Conservation (phyloP, 768 basidiomycete species). For the Lanmaoa pseudosensibilis region DNA sequence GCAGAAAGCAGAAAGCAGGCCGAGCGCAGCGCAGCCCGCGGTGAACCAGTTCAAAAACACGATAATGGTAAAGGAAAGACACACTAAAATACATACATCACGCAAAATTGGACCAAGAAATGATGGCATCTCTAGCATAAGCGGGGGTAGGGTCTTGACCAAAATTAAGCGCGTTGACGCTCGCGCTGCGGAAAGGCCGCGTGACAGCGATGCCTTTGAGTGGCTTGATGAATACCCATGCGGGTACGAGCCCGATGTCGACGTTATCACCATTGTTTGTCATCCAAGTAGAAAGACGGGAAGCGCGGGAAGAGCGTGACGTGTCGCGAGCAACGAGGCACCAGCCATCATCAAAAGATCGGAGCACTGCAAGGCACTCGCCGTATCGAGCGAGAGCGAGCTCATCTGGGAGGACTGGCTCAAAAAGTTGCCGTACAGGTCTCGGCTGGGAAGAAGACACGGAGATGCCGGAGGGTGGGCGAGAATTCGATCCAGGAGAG, state of each 20-base stretch:
- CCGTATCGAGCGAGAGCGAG: constrained; percentile 50
- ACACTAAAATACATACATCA: not conserved
- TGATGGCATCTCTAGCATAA: constrained; percentile 46
- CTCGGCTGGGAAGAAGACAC: constrained; percentile 41
- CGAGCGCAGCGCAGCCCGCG: not conserved
- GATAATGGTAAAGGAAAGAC: not conserved
- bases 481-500: constrained; percentile 11
- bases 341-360: constrained; percentile 80
- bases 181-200: constrained; percentile 62
- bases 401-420: constrained; percentile 74
- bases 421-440: constrained; percentile 64
- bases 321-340: constrained; percentile 64
- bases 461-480: constrained; percentile 4
- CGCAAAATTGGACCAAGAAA: constrained; percentile 55
- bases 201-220: constrained; percentile 57
- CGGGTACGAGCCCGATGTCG: constrained; percentile 72
- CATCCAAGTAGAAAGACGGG: constrained; percentile 20
- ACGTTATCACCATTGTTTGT: constrained; percentile 38
- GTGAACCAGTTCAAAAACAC: not conserved
- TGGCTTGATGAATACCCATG: constrained; percentile 73
- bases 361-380: constrained; percentile 61
- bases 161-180: constrained; percentile 49
- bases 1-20: not conserved
- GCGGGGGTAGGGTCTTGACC: constrained; percentile 31
- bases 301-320: constrained; percentile 41